phyloP scores from a whole-genome alignment of 176 grass and related monocot genomes.

The Aegilops umbellulata region DNA sequence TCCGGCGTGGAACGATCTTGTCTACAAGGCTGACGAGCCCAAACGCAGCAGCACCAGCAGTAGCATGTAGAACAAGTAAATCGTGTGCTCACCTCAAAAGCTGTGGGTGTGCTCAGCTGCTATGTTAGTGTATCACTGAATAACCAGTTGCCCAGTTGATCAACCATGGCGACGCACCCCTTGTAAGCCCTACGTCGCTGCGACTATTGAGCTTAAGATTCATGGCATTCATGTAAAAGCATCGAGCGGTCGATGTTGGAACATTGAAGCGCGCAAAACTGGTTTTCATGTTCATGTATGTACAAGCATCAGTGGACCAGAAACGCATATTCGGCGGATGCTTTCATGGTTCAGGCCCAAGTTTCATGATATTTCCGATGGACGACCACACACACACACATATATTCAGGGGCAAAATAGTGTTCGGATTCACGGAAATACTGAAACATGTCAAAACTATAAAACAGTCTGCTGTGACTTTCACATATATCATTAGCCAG shows the following conservation, averaged over 20 bases:
- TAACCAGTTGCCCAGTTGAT: neutral
- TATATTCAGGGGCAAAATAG: neutral
- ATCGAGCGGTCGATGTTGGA: neutral
- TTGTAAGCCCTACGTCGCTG: neutral
- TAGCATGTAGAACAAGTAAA: conserved; percentile 31
- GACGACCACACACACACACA: neutral
- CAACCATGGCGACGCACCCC: neutral
- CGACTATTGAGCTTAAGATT: neutral
- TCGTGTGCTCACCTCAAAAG: neutral
- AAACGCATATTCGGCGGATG: neutral
- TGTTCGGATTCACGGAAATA: neutral
- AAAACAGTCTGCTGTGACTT: neutral
- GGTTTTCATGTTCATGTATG: neutral
- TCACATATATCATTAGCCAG: neutral
- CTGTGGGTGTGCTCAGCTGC: neutral
- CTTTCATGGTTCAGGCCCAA: neutral
- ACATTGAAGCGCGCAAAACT: neutral
- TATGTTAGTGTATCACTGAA: neutral
- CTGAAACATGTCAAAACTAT: neutral
- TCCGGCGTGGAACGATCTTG: conserved; percentile 48
- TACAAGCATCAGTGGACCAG: neutral
- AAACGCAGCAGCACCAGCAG: conserved; percentile 23
- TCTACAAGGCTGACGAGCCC: conserved; percentile 36
- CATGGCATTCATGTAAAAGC: neutral
- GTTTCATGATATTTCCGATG: neutral